These are phyloP conservation scores for Moesziomyces globuligerus DNA, from an alignment of 1,284 basidiomycete species.

Conservation along the genomic window DNA sequence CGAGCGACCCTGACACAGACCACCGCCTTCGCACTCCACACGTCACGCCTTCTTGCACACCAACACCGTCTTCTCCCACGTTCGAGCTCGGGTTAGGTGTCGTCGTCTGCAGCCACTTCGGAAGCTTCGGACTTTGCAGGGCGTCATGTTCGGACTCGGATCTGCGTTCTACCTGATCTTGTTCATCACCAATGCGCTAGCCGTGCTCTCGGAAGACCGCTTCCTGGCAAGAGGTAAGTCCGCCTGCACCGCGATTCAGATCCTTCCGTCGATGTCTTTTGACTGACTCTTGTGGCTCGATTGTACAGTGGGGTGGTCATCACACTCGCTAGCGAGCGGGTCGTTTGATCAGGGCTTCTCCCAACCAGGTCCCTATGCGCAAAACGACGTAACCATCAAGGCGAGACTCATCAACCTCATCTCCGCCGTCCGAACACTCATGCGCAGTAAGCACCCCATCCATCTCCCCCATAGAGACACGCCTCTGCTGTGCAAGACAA, in stretches of 20 bases:
- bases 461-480: not conserved
- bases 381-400: conserved; percentile 74
- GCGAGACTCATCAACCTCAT: conserved; percentile 88
- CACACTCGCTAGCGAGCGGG: conserved; percentile 20
- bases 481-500: not conserved
- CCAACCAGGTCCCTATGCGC: conserved; percentile 21
- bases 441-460: conserved; percentile 79
- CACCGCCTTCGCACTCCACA: conserved; percentile 5
- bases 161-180: conserved; percentile 71
- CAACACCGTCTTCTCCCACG: not conserved
- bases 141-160: conserved; percentile 59
- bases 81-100: not conserved
- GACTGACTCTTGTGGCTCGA: not conserved
- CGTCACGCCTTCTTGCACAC: not conserved
- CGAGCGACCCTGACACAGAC: conserved; percentile 8
- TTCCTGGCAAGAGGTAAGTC: conserved; percentile 89
- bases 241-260: not conserved
- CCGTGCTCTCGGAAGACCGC: conserved; percentile 91
- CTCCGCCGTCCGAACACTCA: conserved; percentile 88
- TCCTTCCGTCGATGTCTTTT: not conserved
- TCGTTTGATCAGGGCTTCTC: conserved; percentile 46
- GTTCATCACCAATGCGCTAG: conserved; percentile 89
- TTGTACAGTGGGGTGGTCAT: conserved; percentile 96
- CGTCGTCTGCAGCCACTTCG: too few species aligned
- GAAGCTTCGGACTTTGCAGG: too few species aligned